A percentile compares a stretch with the other conserved stretches of the same genome.
These are phyloP conservation scores for Cercis canadensis DNA, from an alignment of 306 rosid genomes.

Conservation along the genomic window DNA sequence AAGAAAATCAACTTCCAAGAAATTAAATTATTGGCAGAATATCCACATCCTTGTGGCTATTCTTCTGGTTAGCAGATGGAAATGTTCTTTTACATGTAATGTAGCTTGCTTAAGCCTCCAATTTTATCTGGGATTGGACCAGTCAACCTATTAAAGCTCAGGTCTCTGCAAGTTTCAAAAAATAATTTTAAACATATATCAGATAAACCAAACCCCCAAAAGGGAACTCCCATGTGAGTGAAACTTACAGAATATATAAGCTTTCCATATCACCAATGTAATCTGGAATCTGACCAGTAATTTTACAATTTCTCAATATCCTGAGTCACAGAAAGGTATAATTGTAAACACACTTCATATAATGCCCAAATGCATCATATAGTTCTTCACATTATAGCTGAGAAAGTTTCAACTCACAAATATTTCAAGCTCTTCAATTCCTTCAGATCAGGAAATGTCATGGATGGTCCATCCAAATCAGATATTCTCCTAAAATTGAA, in stretches of 20 bases:
- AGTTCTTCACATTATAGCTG: constrained; percentile 2
- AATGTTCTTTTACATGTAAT: constrained; percentile 56
- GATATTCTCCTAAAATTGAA: constrained; percentile 68
- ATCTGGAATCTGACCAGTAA: constrained; percentile 49
- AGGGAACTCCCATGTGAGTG: neutral
- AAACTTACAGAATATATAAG: constrained; percentile 57
- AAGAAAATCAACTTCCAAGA: constrained; percentile 10
- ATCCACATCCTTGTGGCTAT: too few relatives aligned
- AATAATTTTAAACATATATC: constrained; percentile 6
- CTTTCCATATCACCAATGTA: constrained; percentile 31
- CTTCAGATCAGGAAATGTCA: constrained; percentile 61
- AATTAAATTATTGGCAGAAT: too few relatives aligned
- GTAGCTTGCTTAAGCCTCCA: neutral
- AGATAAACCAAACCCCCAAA: constrained; percentile 2
- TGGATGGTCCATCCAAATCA: constrained; percentile 68
- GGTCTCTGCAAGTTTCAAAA: constrained; percentile 53
- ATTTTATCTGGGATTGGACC: constrained; percentile 64
- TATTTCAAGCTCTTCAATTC: constrained; percentile 37
- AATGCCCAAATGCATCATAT: constrained; percentile 3
- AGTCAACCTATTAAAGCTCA: constrained; percentile 77
- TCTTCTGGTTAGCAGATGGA: constrained; percentile 2
- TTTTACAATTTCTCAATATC: constrained; percentile 71
- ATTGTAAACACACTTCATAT: constrained; percentile 26
- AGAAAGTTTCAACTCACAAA: constrained; percentile 59
- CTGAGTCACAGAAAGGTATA: constrained; percentile 46